A percentile compares a stretch with the other conserved stretches of the same genome.
Evolutionary conservation across 2,329 filamentous ascomycete species (phyloP).

Genomic region (Dothideomycetidae sp.): DNA sequence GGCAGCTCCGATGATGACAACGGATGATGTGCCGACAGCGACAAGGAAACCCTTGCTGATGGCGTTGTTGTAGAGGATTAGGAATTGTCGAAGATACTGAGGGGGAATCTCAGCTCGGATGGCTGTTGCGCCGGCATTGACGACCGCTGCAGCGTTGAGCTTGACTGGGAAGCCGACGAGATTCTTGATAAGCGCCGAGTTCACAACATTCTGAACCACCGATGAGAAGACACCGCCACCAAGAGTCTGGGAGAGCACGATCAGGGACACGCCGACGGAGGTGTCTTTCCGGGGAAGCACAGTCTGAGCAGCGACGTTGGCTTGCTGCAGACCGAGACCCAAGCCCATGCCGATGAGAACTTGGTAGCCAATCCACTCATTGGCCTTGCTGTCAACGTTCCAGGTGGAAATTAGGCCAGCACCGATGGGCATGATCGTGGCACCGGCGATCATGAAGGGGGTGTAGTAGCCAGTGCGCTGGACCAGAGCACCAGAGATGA

Average conservation of each 20-base stretch:
- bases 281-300: slow-evolving; percentile 29
- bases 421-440: slow-evolving; percentile 31
- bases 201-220: slow-evolving; percentile 37
- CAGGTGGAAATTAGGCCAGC: slow-evolving; percentile 33
- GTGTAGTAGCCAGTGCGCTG: slow-evolving; percentile 34
- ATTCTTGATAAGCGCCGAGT: slow-evolving; percentile 33
- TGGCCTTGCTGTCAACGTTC: slow-evolving; percentile 23
- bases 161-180: slow-evolving; percentile 21
- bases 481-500: slow-evolving; percentile 26
- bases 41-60: slow-evolving; percentile 47
- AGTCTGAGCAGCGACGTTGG: slow-evolving; percentile 33
- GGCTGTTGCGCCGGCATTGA: slow-evolving; percentile 41
- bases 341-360: slow-evolving; percentile 27
- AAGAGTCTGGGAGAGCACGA: slow-evolving; percentile 35
- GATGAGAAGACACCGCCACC: slow-evolving; percentile 36
- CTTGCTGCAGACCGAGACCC: slow-evolving; percentile 36
- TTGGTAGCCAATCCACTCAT: slow-evolving; percentile 28
- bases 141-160: slow-evolving; percentile 26
- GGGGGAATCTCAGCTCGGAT: slow-evolving; percentile 40
- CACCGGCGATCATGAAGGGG: slow-evolving; percentile 28
- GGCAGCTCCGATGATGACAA: slow-evolving; percentile 42
- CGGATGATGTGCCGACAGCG: slow-evolving; percentile 37
- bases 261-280: slow-evolving; percentile 33
- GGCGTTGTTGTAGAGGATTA: slow-evolving; percentile 49
- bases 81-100: slow-evolving; percentile 38